Evolutionary conservation across 129 eudicot species (phyloP).

Genomic region (Flaveria bidentis): DNA sequence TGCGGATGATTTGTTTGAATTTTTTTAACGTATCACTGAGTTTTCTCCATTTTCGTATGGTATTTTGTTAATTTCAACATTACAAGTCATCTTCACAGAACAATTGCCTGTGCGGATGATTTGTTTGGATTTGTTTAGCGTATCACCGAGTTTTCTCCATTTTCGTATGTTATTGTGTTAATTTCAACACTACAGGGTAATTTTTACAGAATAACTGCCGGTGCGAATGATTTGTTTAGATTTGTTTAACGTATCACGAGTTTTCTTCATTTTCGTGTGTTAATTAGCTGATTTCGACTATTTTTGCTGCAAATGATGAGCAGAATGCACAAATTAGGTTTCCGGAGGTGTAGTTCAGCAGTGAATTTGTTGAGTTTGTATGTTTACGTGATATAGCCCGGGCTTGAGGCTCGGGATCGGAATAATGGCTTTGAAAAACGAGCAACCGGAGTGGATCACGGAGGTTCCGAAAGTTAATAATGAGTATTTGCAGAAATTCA

Average conservation of each 20-base stretch:
- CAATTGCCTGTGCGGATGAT: background rate
- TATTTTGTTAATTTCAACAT: background rate
- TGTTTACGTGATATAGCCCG: constrained; percentile 43
- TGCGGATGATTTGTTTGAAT: background rate
- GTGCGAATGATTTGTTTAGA: background rate
- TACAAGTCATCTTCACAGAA: background rate
- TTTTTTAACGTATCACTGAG: background rate
- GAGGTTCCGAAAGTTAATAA: constrained; percentile 29
- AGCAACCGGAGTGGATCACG: constrained; percentile 34
- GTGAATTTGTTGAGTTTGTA: constrained; percentile 21
- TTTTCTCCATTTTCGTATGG: background rate
- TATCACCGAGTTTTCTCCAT: background rate
- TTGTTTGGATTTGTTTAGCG: background rate
- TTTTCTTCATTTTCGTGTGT: background rate
- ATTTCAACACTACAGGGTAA: constrained; percentile 12
- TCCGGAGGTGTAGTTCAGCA: constrained; percentile 27
- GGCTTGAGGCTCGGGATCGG: constrained; percentile 52
- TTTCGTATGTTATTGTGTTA: background rate
- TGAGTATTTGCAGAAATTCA: constrained; percentile 69
- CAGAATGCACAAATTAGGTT: constrained; percentile 19
- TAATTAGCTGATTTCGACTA: constrained; percentile 11
- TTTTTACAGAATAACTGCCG: background rate
- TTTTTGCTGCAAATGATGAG: constrained; percentile 18
- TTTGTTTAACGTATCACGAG: background rate
- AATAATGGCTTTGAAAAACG: constrained; percentile 39